A percentile compares a stretch with the other conserved stretches of the same genome.
Conservation (phyloP, 176 grass and related monocot genomes). For the Rhipidocladum racemiflorum region DNA sequence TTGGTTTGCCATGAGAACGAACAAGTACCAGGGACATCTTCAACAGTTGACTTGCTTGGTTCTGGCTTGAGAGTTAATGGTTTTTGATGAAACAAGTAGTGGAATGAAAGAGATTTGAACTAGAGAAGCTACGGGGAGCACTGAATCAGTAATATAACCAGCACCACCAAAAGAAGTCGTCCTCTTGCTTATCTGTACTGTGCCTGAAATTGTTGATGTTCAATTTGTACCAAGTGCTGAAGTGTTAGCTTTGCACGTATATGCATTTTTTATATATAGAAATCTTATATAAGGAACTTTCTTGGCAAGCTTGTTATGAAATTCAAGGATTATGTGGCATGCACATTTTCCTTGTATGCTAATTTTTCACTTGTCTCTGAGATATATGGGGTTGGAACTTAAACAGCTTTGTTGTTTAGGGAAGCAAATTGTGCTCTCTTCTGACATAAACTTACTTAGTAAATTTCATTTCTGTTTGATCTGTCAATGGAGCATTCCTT, state of each 20-base stretch:
- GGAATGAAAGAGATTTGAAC: background rate
- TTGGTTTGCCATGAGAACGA: background rate
- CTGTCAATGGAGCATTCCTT: background rate
- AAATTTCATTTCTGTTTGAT: background rate
- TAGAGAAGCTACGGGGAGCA: background rate
- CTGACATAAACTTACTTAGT: background rate
- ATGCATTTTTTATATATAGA: background rate
- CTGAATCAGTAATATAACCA: background rate
- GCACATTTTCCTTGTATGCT: background rate
- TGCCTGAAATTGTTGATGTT: background rate
- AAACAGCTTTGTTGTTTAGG: background rate
- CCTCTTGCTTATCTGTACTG: background rate
- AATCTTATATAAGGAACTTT: background rate
- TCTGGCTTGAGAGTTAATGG: no score
- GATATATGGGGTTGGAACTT: background rate
- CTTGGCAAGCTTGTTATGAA: background rate
- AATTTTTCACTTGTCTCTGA: background rate
- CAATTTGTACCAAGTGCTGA: background rate
- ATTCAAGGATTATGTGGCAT: background rate
- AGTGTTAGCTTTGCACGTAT: background rate
- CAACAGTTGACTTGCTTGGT: background rate
- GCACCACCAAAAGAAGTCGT: background rate
- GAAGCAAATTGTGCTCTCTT: background rate
- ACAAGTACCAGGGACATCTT: background rate
- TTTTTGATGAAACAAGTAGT: background rate